Evolutionary conservation across 495 filamentous ascomycete species (phyloP), one percentile per base, ranked within the genome.

Genomic region (Penicillium mononematosum): DNA sequence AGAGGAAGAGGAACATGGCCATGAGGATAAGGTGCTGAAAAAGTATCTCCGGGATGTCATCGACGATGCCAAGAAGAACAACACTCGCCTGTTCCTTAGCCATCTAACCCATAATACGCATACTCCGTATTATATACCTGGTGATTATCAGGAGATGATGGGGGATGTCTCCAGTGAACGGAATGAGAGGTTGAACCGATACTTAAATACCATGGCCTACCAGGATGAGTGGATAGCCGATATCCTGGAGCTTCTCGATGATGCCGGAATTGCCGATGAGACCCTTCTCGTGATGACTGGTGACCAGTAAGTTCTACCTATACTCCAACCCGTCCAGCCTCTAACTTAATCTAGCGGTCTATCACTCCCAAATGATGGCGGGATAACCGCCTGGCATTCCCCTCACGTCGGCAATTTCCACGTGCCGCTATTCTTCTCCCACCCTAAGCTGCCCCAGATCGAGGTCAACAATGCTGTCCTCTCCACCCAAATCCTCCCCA

Each of bases 61-160:
- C 45, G 51, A 61, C 10, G 55, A 66, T 22, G 71, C 72, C 8
- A 68, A 75, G 45, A 49, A 61, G 43, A 69, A 64, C 34, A 67
- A 72, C 24, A 64, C 65, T 29, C 70, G 75, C 17, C 53, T 76
- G 8, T 78, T 78, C 45, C 54, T 78, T 10, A 70, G 68, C 3
- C 75, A 77, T 56, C 50, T 78, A 27, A 78, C 75, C 5, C 70
- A 70, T 55, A 66, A 67, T 20, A 76, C 70, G 1, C 75, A 78
- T 32, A 72, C 72, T 45, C 73, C 75, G 0, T 78, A 68, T 66
- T 70, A 61, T 4, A 72, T 68, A 51, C 78, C 78, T 9, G 64
- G 70, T 39, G 65, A 76, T 20, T 73, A 65, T 20, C 55, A 70
- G 24, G 61, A 74, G n/a, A 61, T 72, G 36, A 36, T 73, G 2